A percentile compares a stretch with the other conserved stretches of the same genome.
Evolutionary conservation across 805 yeast genomes (phyloP).

Genomic region (Tetrapisispora iriomotensis): DNA sequence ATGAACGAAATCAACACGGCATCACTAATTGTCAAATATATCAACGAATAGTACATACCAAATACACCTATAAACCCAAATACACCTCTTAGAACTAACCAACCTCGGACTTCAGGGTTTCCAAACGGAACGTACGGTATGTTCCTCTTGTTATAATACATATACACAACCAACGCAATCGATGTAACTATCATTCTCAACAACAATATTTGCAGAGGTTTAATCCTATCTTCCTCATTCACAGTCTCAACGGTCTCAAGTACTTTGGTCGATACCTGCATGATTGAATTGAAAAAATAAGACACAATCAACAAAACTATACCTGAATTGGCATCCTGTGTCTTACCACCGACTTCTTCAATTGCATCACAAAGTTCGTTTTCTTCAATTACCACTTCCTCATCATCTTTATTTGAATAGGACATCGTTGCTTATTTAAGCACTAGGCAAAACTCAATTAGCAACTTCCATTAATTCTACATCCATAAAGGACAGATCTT

Average conservation of each 20-base stretch:
- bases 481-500: too few relatives aligned
- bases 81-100: slow-evolving; percentile 52
- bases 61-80: slow-evolving; percentile 76
- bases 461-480: too few relatives aligned
- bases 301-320: slow-evolving; percentile 46
- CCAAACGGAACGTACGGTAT: slow-evolving; percentile 64
- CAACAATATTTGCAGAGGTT: slow-evolving; percentile 70
- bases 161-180: slow-evolving; percentile 44
- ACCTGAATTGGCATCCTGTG: slow-evolving; percentile 32
- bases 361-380: slow-evolving; percentile 6
- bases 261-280: slow-evolving; percentile 70
- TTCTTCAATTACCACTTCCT: background rate
- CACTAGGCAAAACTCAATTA: too few relatives aligned
- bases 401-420: background rate
- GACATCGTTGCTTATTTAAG: too few relatives aligned
- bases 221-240: slow-evolving; percentile 39
- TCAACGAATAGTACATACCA: slow-evolving; percentile 64
- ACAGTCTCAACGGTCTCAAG: slow-evolving; percentile 56
- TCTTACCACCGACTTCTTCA: slow-evolving; percentile 24
- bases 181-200: slow-evolving; percentile 71
- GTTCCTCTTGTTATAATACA: slow-evolving; percentile 34
- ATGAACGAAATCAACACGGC: slow-evolving; percentile 73
- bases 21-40: slow-evolving; percentile 68
- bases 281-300: slow-evolving; percentile 65
- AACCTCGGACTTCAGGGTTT: slow-evolving; percentile 44